Percentiles rank a stretch among this genome's conserved stretches.
Conservation (phyloP, 495 filamentous ascomycete species). For the Ramalina intermedia region DNA sequence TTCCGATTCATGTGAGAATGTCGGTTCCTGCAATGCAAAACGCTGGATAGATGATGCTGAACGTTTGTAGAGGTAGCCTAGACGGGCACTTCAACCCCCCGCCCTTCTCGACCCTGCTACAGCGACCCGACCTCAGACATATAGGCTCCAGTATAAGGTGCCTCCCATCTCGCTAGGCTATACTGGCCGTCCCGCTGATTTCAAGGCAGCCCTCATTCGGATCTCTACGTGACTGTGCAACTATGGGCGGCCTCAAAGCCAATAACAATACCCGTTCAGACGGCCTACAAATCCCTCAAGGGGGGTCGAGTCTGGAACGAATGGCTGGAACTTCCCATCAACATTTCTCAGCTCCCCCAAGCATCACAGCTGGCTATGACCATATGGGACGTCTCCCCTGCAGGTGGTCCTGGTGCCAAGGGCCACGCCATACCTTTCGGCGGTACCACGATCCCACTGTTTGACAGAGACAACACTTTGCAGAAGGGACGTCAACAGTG, state of each 20-base stretch:
- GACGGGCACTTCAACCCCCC: conserved; percentile 75
- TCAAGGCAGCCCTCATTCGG: conserved; percentile 45
- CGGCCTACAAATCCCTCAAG: conserved; percentile 80
- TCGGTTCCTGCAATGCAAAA: conserved; percentile 17
- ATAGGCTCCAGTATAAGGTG: conserved; percentile 63
- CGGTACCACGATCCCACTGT: conserved; percentile 78
- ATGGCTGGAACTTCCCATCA: conserved; percentile 80
- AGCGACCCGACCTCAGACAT: conserved; percentile 65
- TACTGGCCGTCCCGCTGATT: neutral
- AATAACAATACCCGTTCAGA: conserved; percentile 79
- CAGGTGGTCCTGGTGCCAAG: conserved; percentile 44
- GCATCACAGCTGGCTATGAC: conserved; percentile 82
- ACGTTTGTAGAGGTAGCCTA: conserved; percentile 50
- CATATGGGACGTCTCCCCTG: conserved; percentile 83
- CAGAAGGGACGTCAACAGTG: conserved; percentile 90
- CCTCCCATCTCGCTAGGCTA: neutral
- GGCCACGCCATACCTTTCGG: conserved; percentile 82
- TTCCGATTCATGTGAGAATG: conserved; percentile 76
- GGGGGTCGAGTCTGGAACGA: conserved; percentile 78
- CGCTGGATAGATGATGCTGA: conserved; percentile 2
- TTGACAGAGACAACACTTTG: conserved; percentile 79
- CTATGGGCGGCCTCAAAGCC: conserved; percentile 95
- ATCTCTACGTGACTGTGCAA: conserved; percentile 85
- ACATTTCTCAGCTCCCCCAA: conserved; percentile 62
- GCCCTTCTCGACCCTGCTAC: conserved; percentile 61